phyloP scores from a whole-genome alignment of 345 rosid species.

The Salix dunnii region DNA sequence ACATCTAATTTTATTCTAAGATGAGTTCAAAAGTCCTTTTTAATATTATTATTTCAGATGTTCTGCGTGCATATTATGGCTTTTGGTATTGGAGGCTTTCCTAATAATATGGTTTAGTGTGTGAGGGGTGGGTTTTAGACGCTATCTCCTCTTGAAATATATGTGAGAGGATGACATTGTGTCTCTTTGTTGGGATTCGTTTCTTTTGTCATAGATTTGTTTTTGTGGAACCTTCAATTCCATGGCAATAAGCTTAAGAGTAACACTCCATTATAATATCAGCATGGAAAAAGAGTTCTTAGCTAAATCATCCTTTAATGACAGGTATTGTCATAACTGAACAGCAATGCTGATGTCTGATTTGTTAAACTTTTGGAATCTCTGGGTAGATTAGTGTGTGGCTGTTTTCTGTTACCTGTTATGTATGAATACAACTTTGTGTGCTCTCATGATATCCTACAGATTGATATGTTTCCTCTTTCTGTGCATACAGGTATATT shows the following conservation, averaged over 20 bases:
- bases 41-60: background rate
- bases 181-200: background rate
- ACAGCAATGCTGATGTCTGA: background rate
- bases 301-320: slow-evolving; percentile 1
- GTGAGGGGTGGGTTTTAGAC: background rate
- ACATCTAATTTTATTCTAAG: background rate
- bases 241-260: too few relatives aligned
- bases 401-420: background rate
- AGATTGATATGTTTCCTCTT: slow-evolving; percentile 7
- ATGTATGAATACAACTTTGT: background rate
- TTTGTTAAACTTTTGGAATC: background rate
- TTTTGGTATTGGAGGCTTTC: background rate
- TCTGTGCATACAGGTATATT: slow-evolving; percentile 51
- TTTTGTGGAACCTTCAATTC: background rate
- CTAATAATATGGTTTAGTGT: background rate
- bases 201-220: background rate
- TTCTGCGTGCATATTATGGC: background rate
- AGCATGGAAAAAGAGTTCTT: background rate
- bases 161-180: background rate
- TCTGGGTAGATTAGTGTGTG: background rate
- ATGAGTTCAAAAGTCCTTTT: background rate
- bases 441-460: background rate
- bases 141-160: background rate
- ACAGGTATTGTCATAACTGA: background rate
- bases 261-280: background rate